Conservation (phyloP, 345 rosid species). For the Abelmoschus esculentus region DNA sequence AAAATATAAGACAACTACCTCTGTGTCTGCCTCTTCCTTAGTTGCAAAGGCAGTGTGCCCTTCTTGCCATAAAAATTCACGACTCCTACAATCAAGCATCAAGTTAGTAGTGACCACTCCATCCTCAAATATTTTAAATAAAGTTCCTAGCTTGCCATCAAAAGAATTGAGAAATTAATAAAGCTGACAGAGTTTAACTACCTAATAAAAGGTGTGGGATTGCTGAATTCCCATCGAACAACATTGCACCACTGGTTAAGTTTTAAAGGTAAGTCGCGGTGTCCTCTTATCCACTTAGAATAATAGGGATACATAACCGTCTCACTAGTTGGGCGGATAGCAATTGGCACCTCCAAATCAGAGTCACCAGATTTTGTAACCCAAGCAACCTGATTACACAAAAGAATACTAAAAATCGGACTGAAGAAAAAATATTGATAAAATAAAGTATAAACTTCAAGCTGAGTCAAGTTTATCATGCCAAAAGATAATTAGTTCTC, state of each 20-base stretch:
- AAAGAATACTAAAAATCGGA: background rate
- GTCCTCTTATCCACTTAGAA: slow-evolving; percentile 98
- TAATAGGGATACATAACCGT: slow-evolving; percentile 97
- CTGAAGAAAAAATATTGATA: background rate
- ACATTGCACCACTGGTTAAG: slow-evolving; percentile 99
- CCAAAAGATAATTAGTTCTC: slow-evolving; percentile 11
- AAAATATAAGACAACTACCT: slow-evolving; percentile 38
- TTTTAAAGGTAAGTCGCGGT: slow-evolving; percentile 89
- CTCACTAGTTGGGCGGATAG: slow-evolving; percentile 96
- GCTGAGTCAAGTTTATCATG: background rate
- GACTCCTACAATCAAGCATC: slow-evolving; percentile 57
- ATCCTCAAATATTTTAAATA: background rate
- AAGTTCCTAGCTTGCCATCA: background rate
- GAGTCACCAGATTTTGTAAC: slow-evolving; percentile 87
- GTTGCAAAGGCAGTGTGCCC: slow-evolving; percentile 97
- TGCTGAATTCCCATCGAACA: slow-evolving; percentile 97
- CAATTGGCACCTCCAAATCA: slow-evolving; percentile 85
- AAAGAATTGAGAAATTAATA: background rate
- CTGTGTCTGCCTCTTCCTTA: slow-evolving; percentile 75
- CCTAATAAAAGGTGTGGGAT: slow-evolving; percentile 99
- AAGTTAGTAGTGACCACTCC: background rate
- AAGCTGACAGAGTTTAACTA: slow-evolving; percentile 11
- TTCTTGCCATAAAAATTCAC: slow-evolving; percentile 98
- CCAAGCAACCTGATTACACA: slow-evolving; percentile 79
- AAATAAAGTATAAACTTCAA: background rate